Evolutionary conservation across 352 stramenopile species (phyloP), one percentile per base, ranked within the genome.

Genomic region (Pythium aquatile): DNA sequence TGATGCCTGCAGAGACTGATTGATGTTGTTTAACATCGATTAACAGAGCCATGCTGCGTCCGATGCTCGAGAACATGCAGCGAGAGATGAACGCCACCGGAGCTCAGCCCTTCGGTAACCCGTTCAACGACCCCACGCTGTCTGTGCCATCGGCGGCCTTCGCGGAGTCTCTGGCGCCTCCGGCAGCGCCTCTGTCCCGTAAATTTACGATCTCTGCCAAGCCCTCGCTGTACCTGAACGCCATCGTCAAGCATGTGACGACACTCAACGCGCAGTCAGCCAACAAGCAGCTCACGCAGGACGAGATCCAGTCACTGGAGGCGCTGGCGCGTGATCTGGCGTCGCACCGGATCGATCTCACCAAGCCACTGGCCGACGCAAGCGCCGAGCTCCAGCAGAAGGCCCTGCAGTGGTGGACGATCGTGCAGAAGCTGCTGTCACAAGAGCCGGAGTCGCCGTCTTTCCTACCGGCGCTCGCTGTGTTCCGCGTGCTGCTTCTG

Each of bases 61-160:
- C 85, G 1, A 90, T 90, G 83, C 61, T 94, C 30, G 85, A 94
- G 59, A 90, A 88, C 65, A 90, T 94, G 80, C 86, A 94, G 72
- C 76, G 76, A 33, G 73, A 90, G 55, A 93, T 93, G 85, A 76
- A 82, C 29, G 73, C 71, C 2, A 76, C 63, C 0, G 80, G 72
- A 28, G 66, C 76, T 11, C 73, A 88, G 55, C 74, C 81, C 10
- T 90, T 91, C 51, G 77, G 77, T 0, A 89, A 87, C 52, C 82
- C 82, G 7, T 91, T 91, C 68, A 91, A 89, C 44, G 80, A 92
- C 59, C 63, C 78, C 13, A 75, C 78, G 5, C 77, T 73, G 33
- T 69, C 70, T 0, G 69, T 51, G 28, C 13, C 70, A 8, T 30
- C 58, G 24, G 17, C 52, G 33, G 16, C 65, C 30, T 30, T 63